Conservation (phyloP, 208 protist genomes). For the Trypanosoma brucei region DNA sequence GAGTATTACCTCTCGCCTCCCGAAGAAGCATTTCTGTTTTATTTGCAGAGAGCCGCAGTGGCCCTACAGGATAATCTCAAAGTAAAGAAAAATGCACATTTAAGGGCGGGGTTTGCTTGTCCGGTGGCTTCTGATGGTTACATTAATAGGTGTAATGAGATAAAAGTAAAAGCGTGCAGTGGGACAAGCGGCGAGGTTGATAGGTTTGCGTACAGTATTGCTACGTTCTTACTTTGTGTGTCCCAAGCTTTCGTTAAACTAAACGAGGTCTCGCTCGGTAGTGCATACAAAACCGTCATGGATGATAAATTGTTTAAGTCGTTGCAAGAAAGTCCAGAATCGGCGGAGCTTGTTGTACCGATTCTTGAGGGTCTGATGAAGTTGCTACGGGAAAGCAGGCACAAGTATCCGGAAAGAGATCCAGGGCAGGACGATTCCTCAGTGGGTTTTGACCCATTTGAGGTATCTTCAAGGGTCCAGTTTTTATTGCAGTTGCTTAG, state of each 20-base stretch:
- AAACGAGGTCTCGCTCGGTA: neutral
- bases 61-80: neutral
- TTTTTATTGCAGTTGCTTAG: constrained; percentile 22
- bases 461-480: constrained; percentile 13
- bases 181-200: neutral
- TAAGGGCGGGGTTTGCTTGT: neutral
- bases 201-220: constrained; percentile 5
- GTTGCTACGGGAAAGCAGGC: neutral
- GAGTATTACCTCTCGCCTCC: constrained; percentile 8
- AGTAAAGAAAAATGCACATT: constrained; percentile 1
- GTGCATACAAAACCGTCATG: constrained; percentile 8
- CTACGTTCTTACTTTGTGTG: constrained; percentile 3
- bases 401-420: neutral
- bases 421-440: too few species aligned
- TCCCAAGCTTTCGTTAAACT: constrained; percentile 8
- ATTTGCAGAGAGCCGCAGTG: neutral
- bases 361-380: constrained; percentile 5
- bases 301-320: constrained; percentile 8
- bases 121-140: neutral
- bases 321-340: constrained; percentile 2
- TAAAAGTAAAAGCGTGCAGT: neutral
- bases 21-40: constrained; percentile 7
- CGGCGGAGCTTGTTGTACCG: constrained; percentile 1
- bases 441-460: neutral
- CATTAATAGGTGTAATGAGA: constrained; percentile 16